Percentiles rank a stretch among this genome's conserved stretches.
Evolutionary conservation across 257 asterid genomes (phyloP).

Genomic region (Fraxinus excelsior): DNA sequence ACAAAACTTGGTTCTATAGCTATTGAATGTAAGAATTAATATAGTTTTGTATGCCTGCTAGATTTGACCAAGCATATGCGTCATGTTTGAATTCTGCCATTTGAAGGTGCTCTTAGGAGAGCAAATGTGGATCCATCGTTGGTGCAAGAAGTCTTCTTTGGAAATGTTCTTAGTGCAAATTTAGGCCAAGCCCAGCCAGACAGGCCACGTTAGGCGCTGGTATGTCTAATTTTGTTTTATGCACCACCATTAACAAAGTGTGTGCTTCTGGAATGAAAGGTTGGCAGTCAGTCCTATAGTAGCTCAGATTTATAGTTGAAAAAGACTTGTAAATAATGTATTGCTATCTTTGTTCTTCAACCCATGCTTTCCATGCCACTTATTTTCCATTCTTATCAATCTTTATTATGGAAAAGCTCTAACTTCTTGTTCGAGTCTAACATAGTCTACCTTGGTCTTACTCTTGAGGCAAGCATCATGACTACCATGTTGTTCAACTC

Average conservation of each 20-base stretch:
- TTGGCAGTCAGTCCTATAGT: constrained; percentile 25
- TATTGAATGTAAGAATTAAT: constrained; percentile 51
- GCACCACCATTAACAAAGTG: constrained; percentile 93
- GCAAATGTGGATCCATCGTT: constrained; percentile 78
- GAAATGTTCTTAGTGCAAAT: constrained; percentile 95
- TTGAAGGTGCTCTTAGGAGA: constrained; percentile 82
- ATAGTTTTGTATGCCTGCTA: constrained; percentile 5
- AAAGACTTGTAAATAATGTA: constrained; percentile 20
- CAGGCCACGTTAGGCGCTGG: constrained; percentile 98
- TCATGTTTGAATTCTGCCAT: constrained; percentile 14
- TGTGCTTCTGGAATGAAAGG: constrained; percentile 99
- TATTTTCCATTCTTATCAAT: constrained; percentile 3
- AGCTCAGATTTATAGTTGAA: constrained; percentile 8
- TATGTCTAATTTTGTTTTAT: constrained; percentile 74
- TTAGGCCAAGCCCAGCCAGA: constrained; percentile 99
- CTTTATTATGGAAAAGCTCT: constrained; percentile 3
- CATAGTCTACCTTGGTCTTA: constrained; percentile 6
- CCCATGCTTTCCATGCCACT: no score
- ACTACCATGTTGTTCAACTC: constrained; percentile 17
- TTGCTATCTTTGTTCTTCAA: constrained; percentile 14
- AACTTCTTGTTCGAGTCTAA: background rate
- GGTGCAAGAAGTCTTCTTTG: constrained; percentile 94
- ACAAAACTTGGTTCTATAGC: constrained; percentile 93
- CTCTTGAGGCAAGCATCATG: background rate
- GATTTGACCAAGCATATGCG: constrained; percentile 1